A percentile compares a stretch with the other conserved stretches of the same genome.
Conservation (phyloP, 331 rosid genomes). For the Quercus tomentella region DNA sequence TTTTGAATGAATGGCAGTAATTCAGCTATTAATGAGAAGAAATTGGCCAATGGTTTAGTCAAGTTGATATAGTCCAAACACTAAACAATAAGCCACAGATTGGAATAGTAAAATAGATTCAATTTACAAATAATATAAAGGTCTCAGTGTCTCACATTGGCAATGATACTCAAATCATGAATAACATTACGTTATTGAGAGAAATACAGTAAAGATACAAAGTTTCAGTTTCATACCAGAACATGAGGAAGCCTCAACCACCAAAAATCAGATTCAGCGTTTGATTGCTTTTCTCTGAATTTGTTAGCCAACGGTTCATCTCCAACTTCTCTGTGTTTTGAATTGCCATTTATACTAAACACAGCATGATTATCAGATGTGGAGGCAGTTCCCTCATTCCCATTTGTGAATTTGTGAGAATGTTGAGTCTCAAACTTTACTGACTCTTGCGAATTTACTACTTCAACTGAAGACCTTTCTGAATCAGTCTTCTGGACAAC, state of each 20-base stretch:
- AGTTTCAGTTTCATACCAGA: slow-evolving; percentile 49
- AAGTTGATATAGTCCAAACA: background rate
- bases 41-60: background rate
- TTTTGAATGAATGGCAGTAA: background rate
- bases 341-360: slow-evolving; percentile 26
- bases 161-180: background rate
- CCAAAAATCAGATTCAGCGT: slow-evolving; percentile 48
- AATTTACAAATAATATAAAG: too few species aligned
- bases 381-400: slow-evolving; percentile 15
- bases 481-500: slow-evolving; percentile 31
- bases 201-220: background rate
- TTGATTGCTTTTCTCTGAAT: slow-evolving; percentile 29
- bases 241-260: slow-evolving; percentile 79
- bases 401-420: slow-evolving; percentile 15
- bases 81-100: background rate
- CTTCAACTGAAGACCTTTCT: slow-evolving; percentile 38
- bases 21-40: background rate
- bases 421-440: slow-evolving; percentile 27
- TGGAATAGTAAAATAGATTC: too few species aligned
- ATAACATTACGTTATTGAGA: background rate
- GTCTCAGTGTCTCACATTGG: background rate
- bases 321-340: slow-evolving; percentile 30
- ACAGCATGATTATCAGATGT: slow-evolving; percentile 25
- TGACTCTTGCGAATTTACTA: slow-evolving; percentile 26
- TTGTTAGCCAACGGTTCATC: slow-evolving; percentile 19